Evolutionary conservation across 2,329 filamentous ascomycete genomes (phyloP), one percentile per base, ranked within the genome.

Genomic region (Magnaporthiopsis poae): DNA sequence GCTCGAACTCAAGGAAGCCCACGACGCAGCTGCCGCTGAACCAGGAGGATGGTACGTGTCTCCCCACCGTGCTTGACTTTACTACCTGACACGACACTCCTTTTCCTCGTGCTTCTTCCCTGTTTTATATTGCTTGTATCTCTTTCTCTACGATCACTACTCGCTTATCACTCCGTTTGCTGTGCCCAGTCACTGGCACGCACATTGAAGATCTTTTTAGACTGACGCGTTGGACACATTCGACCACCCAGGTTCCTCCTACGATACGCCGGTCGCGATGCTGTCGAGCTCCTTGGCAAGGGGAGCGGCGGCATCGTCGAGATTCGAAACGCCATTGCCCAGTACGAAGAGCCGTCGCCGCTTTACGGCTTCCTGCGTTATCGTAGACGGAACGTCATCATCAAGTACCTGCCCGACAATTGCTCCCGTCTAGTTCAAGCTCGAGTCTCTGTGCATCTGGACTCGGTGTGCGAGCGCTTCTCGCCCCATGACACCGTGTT

Each of bases 351-450:
- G 70, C 85, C 86, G 66, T 95, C 92, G 69, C 95, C 95, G 29
- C 81, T 99, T 63, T 99, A 96, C 74, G 95, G 95, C 65, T 92
- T 97, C 75, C 80, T 99, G 71, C 88, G 91, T 72, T 98, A 97
- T 77, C 85, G 94, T 67, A 88, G 93, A 74, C 87, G 92, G 75
- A 97, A 92, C 77, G 90, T 98, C 63, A 80, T 99, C 68, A 85
- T 99, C 76, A 97, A 95, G 80, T 96, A 95, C 76, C 84, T 96
- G 69, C 95, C 94, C 0, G 91, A 96, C 68, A 91, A 89, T 68
- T 94, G 93, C 70, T 98, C 95, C 69, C 86, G 95, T 72, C 82
- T 99, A 66, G 82, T 99, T 66, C 91, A 96, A 90, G 94, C 91
- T 69, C 92, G 94, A 71, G 90, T 93, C 56, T 86, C 91, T 59